Evolutionary conservation across 306 rosid species (phyloP), one percentile per base, ranked within the genome.

Genomic region (Acacia crassicarpa): DNA sequence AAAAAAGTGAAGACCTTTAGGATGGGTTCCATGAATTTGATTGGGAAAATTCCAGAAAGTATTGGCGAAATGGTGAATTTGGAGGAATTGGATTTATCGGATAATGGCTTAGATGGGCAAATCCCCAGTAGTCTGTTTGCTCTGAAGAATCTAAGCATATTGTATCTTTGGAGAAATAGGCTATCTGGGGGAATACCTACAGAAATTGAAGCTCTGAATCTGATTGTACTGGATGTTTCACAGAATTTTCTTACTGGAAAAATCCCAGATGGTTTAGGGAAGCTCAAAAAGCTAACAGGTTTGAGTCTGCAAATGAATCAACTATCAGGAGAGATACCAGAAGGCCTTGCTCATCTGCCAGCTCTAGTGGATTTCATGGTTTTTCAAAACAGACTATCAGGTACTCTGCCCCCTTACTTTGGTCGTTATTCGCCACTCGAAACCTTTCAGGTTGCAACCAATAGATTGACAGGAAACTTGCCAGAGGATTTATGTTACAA

Each of bases 111-210:
- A 63, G 69, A 5, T 20, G 91, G 93, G 81, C 61, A 73, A 27
- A 81, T 91, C n/a, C 91, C 93, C 2, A 85, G 74, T 8, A 33
- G 82, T 23, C 76, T 89, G 88, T 86, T 91, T 56, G 1, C 35
- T 12, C 73, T 82, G 54, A 86, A 84, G 88, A 88, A 89, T 77
- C 72, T 91, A 11, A 83, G 83, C 20, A 1, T 0, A 9, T 44
- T 91, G 27, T 79, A 35, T 12, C 85, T 91, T 17, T 83, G 0
- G 77, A 79, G 0, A 0, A 91, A 89, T 78, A 23, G 0, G 2
- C 79, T 89, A 7, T 84, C 86, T 16, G 92, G 91, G 14, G 80
- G 78, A 72, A 77, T 91, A 66, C 91, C 94, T 20, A 73, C 22
- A 27, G 61, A 32, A 48, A 84, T 89, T 11, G 89, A 83, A 40